phyloP scores from a whole-genome alignment of 2,329 filamentous ascomycete species.

The Hypoxylon sp. region DNA sequence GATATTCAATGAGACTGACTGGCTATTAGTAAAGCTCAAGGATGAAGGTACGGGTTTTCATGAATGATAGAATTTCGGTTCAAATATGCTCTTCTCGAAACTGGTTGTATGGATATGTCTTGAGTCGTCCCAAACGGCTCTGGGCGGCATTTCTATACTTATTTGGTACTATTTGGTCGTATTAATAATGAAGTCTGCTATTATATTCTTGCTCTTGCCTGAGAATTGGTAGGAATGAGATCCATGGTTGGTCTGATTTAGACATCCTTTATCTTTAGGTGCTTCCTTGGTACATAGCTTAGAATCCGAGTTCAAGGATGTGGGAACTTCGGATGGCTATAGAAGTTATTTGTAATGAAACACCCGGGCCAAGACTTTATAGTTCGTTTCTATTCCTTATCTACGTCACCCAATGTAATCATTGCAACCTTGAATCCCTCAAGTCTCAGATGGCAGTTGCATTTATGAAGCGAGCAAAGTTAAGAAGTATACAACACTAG shows the following conservation, averaged over 20 bases:
- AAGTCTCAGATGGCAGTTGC: neutral
- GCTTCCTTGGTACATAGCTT: neutral
- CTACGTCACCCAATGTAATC: neutral
- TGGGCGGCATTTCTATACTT: neutral
- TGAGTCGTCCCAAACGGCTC: neutral
- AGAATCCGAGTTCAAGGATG: neutral
- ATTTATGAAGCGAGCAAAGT: neutral
- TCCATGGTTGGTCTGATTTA: neutral
- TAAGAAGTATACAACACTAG: constrained; percentile 23
- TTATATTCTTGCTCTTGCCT: neutral
- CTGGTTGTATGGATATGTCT: neutral
- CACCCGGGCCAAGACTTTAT: too few relatives aligned
- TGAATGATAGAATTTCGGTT: neutral
- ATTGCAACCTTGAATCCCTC: neutral
- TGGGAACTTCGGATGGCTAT: neutral
- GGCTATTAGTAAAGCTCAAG: neutral
- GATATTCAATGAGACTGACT: neutral
- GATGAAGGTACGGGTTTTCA: neutral
- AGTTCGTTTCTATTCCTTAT: neutral
- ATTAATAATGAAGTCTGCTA: neutral
- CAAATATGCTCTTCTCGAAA: neutral
- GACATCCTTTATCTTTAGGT: neutral
- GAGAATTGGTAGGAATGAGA: neutral
- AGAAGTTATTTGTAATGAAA: neutral
- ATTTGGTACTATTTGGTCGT: neutral